Evolutionary conservation across 768 basidiomycete species (phyloP).

Genomic region (Favolaschia claudopus): DNA sequence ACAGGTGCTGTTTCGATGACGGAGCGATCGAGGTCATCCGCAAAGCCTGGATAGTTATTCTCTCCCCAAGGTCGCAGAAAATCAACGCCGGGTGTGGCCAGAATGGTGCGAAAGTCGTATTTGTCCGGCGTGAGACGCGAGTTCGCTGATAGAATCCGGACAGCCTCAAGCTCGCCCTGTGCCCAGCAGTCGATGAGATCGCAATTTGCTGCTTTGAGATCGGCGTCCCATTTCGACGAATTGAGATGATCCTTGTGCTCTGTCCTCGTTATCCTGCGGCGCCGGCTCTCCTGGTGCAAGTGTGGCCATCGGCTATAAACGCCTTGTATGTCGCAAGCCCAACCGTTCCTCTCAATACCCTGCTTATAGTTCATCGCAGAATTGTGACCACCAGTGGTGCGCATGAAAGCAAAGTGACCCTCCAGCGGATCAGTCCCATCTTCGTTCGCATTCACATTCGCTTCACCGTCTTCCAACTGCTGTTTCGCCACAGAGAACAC

Average conservation of each 20-base stretch:
- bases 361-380: too few relatives aligned
- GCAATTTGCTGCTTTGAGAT: neutral
- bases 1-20: neutral
- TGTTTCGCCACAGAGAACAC: too few relatives aligned
- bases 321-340: neutral
- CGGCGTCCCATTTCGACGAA: neutral
- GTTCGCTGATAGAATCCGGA: neutral
- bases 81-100: neutral
- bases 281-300: too few relatives aligned
- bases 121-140: neutral
- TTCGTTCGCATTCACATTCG: too few relatives aligned
- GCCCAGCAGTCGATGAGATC: too few relatives aligned
- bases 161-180: neutral
- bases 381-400: slow-evolving; percentile 11
- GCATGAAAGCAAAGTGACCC: slow-evolving; percentile 31
- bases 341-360: neutral
- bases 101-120: neutral
- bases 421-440: slow-evolving; percentile 37
- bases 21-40: neutral
- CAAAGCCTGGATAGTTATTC: neutral
- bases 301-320: neutral
- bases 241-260: neutral
- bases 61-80: neutral
- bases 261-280: neutral
- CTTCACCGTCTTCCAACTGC: too few relatives aligned